Base-by-base conservation (phyloP, 306 rosid genomes). In the Trichosanthes truncata region DNA sequence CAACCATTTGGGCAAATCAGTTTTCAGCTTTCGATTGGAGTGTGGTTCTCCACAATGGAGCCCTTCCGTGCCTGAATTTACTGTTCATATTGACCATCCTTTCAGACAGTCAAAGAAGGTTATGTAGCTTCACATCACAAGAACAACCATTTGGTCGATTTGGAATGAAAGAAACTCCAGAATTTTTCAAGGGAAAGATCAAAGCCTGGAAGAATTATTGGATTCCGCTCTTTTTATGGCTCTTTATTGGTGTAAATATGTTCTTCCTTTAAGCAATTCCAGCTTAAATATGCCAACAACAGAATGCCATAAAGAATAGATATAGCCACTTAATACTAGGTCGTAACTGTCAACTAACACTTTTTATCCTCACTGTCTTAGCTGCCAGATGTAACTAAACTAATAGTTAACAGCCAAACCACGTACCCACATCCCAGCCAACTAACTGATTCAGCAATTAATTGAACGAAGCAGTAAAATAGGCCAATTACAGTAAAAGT, bases 381-480 rank as follows among this genome's bases (percentile, higher is more conserved):
- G 20, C 76, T 10, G 36, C 76, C 78, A 80, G 57, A 82, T 82
- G 84, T 82, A 78, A 46, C 81, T 51, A 75, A 10, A 38, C 63
- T 11, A 55, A 76, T 4, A 9, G n/a, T 40, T 36, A 74, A 17
- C 61, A 17, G 13, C 41, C 35, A 3, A 74, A 29, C 61, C 21
- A 17, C 57, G 5, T 26, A 46, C 6, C 5, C 40, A 46, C 56
- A 38, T 33, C 78, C 41, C 59, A 73, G 40, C 36, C 78, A 73
- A 29, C 43, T 5, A 68, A 26, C 59, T 4, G 43, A 48, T 46
- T 7, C 77, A 26, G 11, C n/a, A 5, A 71, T 21, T 20, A 71
- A 29, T 73, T 49, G 43, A 73, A 31, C 15, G 29, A 73, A 48
- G 61, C 43, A 49, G 78, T 46, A 49, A 74, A 74, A 23, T 45